Conservation (phyloP, 345 rosid species). For the Ailanthus altissimus region DNA sequence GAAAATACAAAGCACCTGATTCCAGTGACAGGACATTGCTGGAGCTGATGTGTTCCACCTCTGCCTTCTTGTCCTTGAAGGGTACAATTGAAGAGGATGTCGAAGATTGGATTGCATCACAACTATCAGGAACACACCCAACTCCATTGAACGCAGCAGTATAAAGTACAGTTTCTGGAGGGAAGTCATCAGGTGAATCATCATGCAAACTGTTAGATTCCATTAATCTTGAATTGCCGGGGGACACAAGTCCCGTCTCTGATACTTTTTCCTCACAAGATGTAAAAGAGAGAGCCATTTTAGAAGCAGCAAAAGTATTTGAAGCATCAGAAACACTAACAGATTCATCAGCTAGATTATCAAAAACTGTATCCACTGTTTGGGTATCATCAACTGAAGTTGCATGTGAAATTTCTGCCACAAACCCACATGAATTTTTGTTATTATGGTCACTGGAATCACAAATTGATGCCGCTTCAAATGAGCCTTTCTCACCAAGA, state of each 20-base stretch:
- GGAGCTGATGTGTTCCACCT: constrained; percentile 17
- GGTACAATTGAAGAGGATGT: constrained; percentile 11
- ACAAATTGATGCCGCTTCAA: constrained; percentile 4
- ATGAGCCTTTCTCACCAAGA: constrained; percentile 20
- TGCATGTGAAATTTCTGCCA: constrained; percentile 20
- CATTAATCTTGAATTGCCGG: constrained; percentile 18
- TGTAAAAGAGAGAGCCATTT: constrained; percentile 17
- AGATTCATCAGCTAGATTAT: constrained; percentile 12
- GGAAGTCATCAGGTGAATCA: constrained; percentile 23
- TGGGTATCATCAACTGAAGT: constrained; percentile 19
- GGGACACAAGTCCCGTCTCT: constrained; percentile 24
- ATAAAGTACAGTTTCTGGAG: constrained; percentile 10
- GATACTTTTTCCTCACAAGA: constrained; percentile 16
- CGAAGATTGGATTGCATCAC: constrained; percentile 15
- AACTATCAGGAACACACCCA: constrained; percentile 26
- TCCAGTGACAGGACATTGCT: constrained; percentile 29
- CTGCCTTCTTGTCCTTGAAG: constrained; percentile 23
- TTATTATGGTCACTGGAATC: constrained; percentile 8
- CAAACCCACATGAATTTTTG: constrained; percentile 17
- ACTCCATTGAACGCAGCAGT: constrained; percentile 9
- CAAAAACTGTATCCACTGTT: not conserved
- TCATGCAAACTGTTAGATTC: constrained; percentile 18
- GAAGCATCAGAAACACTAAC: constrained; percentile 21
- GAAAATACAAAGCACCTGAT: constrained; percentile 44
- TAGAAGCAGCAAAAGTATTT: constrained; percentile 19